Percentiles rank a stretch among this genome's conserved stretches.
Evolutionary conservation across 495 filamentous ascomycete species (phyloP).

Genomic region (Collariella sp.): DNA sequence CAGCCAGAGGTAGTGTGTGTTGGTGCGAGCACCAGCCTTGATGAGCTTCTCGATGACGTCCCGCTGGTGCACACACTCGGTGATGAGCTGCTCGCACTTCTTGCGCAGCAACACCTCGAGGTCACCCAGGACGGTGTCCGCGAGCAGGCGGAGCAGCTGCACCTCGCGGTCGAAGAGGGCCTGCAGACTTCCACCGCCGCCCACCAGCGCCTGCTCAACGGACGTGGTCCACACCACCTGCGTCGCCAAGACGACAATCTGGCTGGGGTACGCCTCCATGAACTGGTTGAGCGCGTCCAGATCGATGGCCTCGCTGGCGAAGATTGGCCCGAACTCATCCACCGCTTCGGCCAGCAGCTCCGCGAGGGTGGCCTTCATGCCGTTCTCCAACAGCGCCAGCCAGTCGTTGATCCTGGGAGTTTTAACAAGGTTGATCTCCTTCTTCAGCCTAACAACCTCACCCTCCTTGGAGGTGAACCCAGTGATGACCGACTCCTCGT

Average conservation of each 20-base stretch:
- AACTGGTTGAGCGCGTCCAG: constrained; percentile 61
- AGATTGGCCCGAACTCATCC: constrained; percentile 64
- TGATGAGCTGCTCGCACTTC: constrained; percentile 98
- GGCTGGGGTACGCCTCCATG: constrained; percentile 73
- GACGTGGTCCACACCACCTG: constrained; percentile 87
- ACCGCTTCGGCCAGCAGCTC: constrained; percentile 83
- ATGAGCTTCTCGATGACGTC: constrained; percentile 81
- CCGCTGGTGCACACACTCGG: constrained; percentile 95
- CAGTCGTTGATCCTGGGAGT: constrained; percentile 97
- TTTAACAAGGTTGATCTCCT: constrained; percentile 82
- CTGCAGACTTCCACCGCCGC: constrained; percentile 58
- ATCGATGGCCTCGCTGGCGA: constrained; percentile 57
- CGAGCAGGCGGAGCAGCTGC: constrained; percentile 70
- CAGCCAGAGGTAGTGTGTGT: constrained; percentile 84
- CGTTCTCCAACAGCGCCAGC: constrained; percentile 80
- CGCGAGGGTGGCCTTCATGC: constrained; percentile 89
- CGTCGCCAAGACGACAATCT: constrained; percentile 92
- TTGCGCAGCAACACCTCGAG: constrained; percentile 78
- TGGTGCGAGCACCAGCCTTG: constrained; percentile 60
- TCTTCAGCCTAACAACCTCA: constrained; percentile 79
- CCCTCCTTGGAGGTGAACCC: constrained; percentile 95
- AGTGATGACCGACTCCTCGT: constrained; percentile 78
- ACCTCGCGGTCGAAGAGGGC: constrained; percentile 66
- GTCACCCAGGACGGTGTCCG: constrained; percentile 81
- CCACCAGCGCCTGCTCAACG: constrained; percentile 64